Evolutionary conservation across 306 rosid genomes (phyloP).

Genomic region (Ceratonia siliqua): DNA sequence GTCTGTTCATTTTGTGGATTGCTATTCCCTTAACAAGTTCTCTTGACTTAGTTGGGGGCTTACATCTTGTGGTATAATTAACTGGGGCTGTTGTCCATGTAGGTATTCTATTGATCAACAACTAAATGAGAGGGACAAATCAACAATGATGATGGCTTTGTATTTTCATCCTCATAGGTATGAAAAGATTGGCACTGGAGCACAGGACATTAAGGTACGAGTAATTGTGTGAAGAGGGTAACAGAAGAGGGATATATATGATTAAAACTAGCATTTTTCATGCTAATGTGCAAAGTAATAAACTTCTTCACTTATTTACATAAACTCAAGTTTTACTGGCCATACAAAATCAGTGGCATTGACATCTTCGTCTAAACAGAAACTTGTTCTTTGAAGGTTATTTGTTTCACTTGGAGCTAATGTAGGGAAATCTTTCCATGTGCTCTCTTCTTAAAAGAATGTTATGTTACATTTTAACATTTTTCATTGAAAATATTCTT

Average conservation of each 20-base stretch:
- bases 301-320: background rate
- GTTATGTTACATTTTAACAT: background rate
- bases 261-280: constrained; percentile 13
- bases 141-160: constrained; percentile 58
- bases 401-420: background rate
- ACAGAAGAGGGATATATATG: background rate
- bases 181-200: constrained; percentile 69
- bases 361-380: background rate
- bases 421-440: background rate
- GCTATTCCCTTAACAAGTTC: no score
- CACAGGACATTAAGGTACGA: constrained; percentile 65
- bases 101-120: constrained; percentile 64
- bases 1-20: background rate
- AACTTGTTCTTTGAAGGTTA: background rate
- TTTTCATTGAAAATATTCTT: background rate
- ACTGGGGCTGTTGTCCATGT: constrained; percentile 35
- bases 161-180: constrained; percentile 67
- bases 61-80: constrained; percentile 20
- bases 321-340: background rate
- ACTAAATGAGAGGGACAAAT: constrained; percentile 62
- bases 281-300: background rate
- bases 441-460: background rate
- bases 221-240: constrained; percentile 30
- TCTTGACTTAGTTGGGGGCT: constrained; percentile 7
- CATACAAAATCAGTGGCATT: background rate